phyloP scores from a whole-genome alignment of 768 basidiomycete genomes.

The Auriscalpium vulgare region DNA sequence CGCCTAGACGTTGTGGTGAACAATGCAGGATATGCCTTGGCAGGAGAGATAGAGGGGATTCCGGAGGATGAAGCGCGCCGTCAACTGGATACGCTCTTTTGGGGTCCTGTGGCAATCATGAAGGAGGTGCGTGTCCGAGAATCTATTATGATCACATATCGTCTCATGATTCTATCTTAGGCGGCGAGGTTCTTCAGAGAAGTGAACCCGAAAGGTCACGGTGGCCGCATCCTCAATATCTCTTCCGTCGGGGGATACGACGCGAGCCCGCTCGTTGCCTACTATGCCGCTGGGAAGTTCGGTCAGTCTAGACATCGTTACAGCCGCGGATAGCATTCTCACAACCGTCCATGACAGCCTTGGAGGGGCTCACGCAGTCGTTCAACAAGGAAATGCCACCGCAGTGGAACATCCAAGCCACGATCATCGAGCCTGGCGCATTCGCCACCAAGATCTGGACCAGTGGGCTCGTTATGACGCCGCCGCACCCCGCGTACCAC shows the following conservation, averaged over 20 bases:
- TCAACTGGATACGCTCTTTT: neutral
- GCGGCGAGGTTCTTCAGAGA: neutral
- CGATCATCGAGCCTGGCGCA: constrained; percentile 3
- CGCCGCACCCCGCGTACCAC: neutral
- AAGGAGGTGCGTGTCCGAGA: constrained; percentile 7
- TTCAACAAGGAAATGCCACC: constrained; percentile 1
- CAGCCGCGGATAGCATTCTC: neutral
- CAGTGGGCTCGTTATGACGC: neutral
- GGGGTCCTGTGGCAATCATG: constrained; percentile 1
- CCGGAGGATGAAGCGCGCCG: neutral
- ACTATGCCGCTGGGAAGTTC: constrained; percentile 29
- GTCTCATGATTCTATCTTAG: neutral
- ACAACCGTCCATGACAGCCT: neutral
- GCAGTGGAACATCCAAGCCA: constrained; percentile 2
- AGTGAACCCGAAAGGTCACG: neutral
- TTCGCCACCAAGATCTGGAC: neutral
- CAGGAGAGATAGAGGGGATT: neutral
- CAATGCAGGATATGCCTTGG: neutral
- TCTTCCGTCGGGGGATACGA: constrained; percentile 21
- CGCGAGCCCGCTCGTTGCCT: constrained; percentile 24
- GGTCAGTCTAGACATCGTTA: constrained; percentile 18
- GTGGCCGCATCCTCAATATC: constrained; percentile 2
- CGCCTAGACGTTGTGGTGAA: constrained; percentile 5
- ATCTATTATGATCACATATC: neutral
- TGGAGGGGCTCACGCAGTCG: constrained; percentile 2